Evolutionary conservation across 768 basidiomycete species (phyloP).

Genomic region (Lentinula guzmanii): DNA sequence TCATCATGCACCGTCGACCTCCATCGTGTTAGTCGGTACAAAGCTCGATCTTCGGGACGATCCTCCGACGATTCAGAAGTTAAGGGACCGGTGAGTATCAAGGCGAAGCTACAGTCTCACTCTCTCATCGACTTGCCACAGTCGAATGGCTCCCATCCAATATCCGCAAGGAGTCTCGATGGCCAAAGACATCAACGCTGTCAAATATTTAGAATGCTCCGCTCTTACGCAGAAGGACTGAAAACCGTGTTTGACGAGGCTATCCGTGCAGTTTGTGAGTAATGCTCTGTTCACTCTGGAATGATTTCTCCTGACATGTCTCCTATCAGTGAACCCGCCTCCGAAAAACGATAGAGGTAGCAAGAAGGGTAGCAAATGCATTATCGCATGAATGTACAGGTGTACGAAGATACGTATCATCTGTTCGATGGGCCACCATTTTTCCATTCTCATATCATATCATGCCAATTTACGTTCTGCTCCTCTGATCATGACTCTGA

Average conservation of each 20-base stretch:
- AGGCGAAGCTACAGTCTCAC: not conserved
- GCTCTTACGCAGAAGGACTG: constrained; percentile 94
- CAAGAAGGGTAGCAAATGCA: constrained; percentile 41
- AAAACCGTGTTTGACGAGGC: constrained; percentile 99
- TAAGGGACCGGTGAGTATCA: constrained; percentile 73
- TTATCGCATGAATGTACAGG: constrained; percentile 55
- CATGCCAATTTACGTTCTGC: constrained; percentile 6
- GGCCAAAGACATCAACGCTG: constrained; percentile 90
- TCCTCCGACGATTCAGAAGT: constrained; percentile 84
- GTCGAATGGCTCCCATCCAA: constrained; percentile 91
- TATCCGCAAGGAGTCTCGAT: constrained; percentile 89
- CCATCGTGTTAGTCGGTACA: constrained; percentile 91
- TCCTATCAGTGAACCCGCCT: constrained; percentile 65
- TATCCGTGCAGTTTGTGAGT: constrained; percentile 91
- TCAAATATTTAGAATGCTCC: constrained; percentile 95
- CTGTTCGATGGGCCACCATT: constrained; percentile 5
- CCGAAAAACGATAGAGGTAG: constrained; percentile 51
- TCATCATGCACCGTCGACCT: constrained; percentile 93
- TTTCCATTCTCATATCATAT: constrained; percentile 31
- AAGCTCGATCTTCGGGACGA: constrained; percentile 98
- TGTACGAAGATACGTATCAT: constrained; percentile 9
- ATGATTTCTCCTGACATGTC: not conserved
- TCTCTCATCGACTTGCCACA: constrained; percentile 21
- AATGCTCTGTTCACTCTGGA: constrained; percentile 1
- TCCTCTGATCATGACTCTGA: constrained; percentile 43